These are phyloP conservation scores for Nothopassalora personata DNA, from an alignment of 2,329 filamentous ascomycete genomes.

Conservation along the genomic window DNA sequence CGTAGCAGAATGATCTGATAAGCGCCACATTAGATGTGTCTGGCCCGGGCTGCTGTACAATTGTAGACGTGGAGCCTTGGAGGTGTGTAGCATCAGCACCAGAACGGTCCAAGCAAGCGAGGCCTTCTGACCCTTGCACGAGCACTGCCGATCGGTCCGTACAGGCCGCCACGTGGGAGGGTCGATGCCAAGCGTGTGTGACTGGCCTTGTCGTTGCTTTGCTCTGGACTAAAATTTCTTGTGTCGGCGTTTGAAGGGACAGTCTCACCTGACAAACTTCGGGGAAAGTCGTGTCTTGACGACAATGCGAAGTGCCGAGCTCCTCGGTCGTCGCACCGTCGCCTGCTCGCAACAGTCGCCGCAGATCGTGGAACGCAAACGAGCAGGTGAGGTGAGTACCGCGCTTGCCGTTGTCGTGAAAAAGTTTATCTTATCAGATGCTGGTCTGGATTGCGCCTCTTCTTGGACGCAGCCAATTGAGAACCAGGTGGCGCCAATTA, in stretches of 20 bases:
- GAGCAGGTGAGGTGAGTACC: neutral
- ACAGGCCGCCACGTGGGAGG: neutral
- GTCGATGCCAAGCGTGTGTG: neutral
- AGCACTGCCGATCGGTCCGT: neutral
- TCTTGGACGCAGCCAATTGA: neutral
- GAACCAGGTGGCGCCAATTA: neutral
- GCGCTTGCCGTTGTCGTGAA: neutral
- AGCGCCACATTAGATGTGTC: slow-evolving; percentile 4
- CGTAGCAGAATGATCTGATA: slow-evolving; percentile 15
- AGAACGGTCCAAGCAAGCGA: neutral
- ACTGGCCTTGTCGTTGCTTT: neutral
- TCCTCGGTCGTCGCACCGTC: neutral
- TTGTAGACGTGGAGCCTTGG: neutral
- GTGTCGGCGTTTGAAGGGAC: neutral
- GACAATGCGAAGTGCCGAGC: neutral
- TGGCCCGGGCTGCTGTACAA: neutral
- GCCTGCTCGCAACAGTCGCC: neutral
- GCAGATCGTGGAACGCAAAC: neutral
- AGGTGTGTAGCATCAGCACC: too few relatives aligned
- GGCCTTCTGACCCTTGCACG: neutral
- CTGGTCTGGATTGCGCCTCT: neutral
- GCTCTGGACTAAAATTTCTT: too few relatives aligned
- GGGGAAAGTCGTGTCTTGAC: too few relatives aligned
- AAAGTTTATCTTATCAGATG: slow-evolving; percentile 3
- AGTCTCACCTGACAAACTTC: neutral